Conservation (phyloP, 2,329 filamentous ascomycete genomes). For the Curvularia sp. region DNA sequence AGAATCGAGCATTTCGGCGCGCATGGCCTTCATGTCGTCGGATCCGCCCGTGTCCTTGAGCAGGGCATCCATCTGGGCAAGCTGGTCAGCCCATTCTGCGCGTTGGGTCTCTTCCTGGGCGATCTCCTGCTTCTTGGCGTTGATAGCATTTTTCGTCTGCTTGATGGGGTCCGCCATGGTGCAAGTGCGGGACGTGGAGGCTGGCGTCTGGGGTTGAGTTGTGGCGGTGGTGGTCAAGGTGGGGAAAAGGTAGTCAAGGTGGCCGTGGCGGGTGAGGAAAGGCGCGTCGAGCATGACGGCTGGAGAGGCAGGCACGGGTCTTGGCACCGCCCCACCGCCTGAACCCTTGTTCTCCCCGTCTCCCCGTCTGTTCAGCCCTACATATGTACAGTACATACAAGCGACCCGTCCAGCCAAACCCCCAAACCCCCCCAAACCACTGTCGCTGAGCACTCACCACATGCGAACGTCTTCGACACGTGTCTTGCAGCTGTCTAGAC, state of each 20-base stretch:
- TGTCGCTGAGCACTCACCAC: not conserved
- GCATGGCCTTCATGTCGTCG: constrained; percentile 79
- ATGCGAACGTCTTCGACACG: not conserved
- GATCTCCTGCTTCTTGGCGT: constrained; percentile 36
- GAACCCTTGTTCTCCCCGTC: constrained; percentile 18
- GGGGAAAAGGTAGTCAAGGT: constrained; percentile 2
- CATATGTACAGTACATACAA: not conserved
- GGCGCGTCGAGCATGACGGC: constrained; percentile 24
- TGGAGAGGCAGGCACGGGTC: constrained; percentile 15
- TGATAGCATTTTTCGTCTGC: constrained; percentile 38
- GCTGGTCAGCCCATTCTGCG: constrained; percentile 28
- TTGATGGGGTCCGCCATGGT: constrained; percentile 38
- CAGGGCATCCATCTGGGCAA: constrained; percentile 75
- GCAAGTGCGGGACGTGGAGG: not conserved
- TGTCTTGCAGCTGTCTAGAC: not conserved
- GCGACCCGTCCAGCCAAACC: not conserved
- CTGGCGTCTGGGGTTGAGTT: constrained; percentile 7
- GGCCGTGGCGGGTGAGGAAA: constrained; percentile 16
- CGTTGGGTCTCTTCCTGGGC: constrained; percentile 29
- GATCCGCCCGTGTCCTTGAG: constrained; percentile 78
- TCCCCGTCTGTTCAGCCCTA: constrained; percentile 25
- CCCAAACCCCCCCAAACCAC: no score
- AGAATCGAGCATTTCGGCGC: constrained; percentile 81
- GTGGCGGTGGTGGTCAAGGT: not conserved
- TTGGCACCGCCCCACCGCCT: constrained; percentile 25